Percentiles rank a stretch among this genome's conserved stretches.
Conservation (phyloP, 192 early-diverging fungal genomes). For the Umbelopsis vinacea region DNA sequence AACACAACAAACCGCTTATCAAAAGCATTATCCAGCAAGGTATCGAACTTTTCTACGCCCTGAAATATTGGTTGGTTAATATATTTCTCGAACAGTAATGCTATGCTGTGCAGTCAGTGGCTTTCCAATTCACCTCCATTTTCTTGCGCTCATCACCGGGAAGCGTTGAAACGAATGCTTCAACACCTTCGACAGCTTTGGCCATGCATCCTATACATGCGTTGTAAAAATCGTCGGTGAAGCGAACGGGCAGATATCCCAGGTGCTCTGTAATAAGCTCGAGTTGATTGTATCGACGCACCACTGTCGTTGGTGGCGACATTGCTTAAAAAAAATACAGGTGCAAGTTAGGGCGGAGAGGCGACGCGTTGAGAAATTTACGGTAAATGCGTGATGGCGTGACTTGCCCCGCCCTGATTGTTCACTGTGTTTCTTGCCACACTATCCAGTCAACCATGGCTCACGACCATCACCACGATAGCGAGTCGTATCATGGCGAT, state of each 20-base stretch:
- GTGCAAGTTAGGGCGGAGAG: neutral
- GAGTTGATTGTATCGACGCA: neutral
- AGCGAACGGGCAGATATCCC: conserved; percentile 8
- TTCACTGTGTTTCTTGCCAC: no score
- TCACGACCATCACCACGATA: neutral
- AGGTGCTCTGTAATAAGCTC: conserved; percentile 18
- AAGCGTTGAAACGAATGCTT: conserved; percentile 2
- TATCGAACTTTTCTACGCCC: conserved; percentile 21
- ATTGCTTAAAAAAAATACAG: neutral
- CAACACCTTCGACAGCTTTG: conserved; percentile 15
- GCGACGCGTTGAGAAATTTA: neutral
- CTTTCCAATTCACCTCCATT: neutral
- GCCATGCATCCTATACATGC: conserved; percentile 14
- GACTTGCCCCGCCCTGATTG: no score
- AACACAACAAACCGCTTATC: conserved; percentile 17
- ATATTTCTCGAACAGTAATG: no score
- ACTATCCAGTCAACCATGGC: no score
- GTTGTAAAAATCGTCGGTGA: conserved; percentile 20
- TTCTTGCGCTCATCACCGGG: conserved; percentile 7
- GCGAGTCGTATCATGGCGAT: neutral
- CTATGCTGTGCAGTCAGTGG: neutral
- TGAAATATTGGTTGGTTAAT: neutral
- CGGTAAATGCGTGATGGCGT: no score
- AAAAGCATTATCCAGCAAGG: conserved; percentile 5
- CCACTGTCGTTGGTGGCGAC: neutral